These are phyloP conservation scores for Hypericum perforatum DNA, from an alignment of 345 rosid species.

Conservation along the genomic window DNA sequence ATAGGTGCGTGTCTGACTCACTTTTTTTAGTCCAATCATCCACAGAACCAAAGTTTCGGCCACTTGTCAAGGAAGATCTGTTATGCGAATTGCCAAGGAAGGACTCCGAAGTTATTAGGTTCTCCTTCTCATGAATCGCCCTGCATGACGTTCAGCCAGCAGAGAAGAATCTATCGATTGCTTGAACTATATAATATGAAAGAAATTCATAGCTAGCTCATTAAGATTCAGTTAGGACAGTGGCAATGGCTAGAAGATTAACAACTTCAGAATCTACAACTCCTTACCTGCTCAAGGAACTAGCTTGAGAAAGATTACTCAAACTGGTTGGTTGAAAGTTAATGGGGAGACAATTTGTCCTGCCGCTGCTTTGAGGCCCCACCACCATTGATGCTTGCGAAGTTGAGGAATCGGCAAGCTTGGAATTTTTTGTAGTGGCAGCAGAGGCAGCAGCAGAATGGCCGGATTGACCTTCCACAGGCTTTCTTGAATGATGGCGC, in stretches of 20 bases:
- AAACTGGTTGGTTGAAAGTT: too few species aligned
- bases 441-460: constrained; percentile 29
- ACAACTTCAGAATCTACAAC: too few species aligned
- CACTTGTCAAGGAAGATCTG: constrained; percentile 14
- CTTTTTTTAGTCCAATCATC: constrained; percentile 36
- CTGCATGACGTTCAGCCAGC: too few species aligned
- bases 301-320: too few species aligned
- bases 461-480: constrained; percentile 57
- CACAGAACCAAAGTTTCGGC: constrained; percentile 21
- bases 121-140: too few species aligned
- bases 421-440: constrained; percentile 25
- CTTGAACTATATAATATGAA: too few species aligned
- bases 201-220: too few species aligned
- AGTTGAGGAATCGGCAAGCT: constrained; percentile 22
- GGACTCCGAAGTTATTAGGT: neutral
- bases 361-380: constrained; percentile 17
- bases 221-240: too few species aligned
- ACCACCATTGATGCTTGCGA: constrained; percentile 21
- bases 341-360: too few species aligned
- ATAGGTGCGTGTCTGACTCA: constrained; percentile 51
- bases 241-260: too few species aligned
- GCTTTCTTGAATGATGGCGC: constrained; percentile 88
- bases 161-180: too few species aligned
- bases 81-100: constrained; percentile 34
- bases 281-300: too few species aligned